A percentile compares a stretch with the other conserved stretches of the same genome.
These are phyloP conservation scores for Syzygium oleosum DNA, from an alignment of 345 rosid species.

Conservation along the genomic window DNA sequence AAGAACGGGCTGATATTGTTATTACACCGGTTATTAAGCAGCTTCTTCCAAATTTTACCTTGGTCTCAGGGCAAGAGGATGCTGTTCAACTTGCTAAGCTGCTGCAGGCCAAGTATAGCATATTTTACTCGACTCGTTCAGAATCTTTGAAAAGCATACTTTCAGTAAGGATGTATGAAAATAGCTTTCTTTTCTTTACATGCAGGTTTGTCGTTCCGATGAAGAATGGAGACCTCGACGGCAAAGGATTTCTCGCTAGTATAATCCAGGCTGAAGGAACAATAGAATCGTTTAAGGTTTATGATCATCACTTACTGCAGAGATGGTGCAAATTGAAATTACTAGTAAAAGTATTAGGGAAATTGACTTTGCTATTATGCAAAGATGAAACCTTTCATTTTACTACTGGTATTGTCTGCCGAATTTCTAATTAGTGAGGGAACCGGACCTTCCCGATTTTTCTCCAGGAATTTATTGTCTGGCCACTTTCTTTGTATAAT, in stretches of 20 bases:
- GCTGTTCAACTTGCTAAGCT: constrained; percentile 79
- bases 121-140: not conserved
- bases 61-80: constrained; percentile 96
- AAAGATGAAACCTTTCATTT: not conserved
- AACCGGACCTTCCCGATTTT: not conserved
- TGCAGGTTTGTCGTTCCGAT: constrained; percentile 71
- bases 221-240: constrained; percentile 88
- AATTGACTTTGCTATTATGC: not conserved
- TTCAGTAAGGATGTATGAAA: not conserved
- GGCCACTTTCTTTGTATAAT: not conserved
- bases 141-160: not conserved
- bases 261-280: constrained; percentile 65
- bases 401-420: not conserved
- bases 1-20: constrained; percentile 68
- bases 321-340: not conserved
- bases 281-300: constrained; percentile 69
- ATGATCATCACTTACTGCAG: not conserved
- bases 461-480: not conserved
- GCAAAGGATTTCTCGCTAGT: constrained; percentile 63
- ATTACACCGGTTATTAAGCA: constrained; percentile 89
- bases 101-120: constrained; percentile 59
- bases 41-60: constrained; percentile 79
- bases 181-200: not conserved
- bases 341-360: not conserved
- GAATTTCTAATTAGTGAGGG: not conserved